Base-by-base conservation (phyloP, 495 filamentous ascomycete species). In the Immersiella caudata region DNA sequence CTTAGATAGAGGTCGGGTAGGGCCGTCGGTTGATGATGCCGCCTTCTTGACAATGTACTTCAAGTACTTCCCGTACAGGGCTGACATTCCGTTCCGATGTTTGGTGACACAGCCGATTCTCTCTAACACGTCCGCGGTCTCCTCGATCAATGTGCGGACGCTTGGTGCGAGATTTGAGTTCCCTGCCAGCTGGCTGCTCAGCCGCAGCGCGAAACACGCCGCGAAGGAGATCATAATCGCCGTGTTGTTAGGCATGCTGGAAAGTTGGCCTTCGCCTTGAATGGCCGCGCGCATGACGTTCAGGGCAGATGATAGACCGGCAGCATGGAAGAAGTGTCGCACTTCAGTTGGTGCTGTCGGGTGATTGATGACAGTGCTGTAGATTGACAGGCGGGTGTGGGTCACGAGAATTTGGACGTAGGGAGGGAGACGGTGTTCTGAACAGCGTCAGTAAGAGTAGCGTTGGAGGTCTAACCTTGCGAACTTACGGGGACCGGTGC, bases 201-300 rank as follows among this genome's bases (percentile, higher is more conserved):
- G 83, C 36, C 85, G 85, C 22, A 92, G 79, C 0, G 89, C 88
- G 56, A 90, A 89, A 70, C 89, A 90, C 20, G 89, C 89, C 0
- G 89, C 89, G 63, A 90, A 92, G 5, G 89, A 89, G 24, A 91
- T 90, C 89, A 91, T 91, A 68, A 91, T 91, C 49, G 88, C 87
- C 0, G 89, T 91, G 67, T 92, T 91, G 78, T 91, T 92, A 4
- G 89, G 89, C 89, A 92, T 91, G 11, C 89, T 90, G 46, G 88
- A 87, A 4, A 92, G 82, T 66, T 87, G 83, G 1, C 80, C 79
- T 74, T 92, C 89, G 6, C 89, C 89, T 75, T 90, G 89, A 16
- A 90, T 89, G 16, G 89, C 88, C 3, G 88, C 86, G 60, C 89
- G 84, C 76, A 92, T 84, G n/a, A 92, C 89, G 73, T 90, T 90